Evolutionary conservation across 352 stramenopile genomes (phyloP), one percentile per base, ranked within the genome.

Genomic region (Phytophthora lateralis): DNA sequence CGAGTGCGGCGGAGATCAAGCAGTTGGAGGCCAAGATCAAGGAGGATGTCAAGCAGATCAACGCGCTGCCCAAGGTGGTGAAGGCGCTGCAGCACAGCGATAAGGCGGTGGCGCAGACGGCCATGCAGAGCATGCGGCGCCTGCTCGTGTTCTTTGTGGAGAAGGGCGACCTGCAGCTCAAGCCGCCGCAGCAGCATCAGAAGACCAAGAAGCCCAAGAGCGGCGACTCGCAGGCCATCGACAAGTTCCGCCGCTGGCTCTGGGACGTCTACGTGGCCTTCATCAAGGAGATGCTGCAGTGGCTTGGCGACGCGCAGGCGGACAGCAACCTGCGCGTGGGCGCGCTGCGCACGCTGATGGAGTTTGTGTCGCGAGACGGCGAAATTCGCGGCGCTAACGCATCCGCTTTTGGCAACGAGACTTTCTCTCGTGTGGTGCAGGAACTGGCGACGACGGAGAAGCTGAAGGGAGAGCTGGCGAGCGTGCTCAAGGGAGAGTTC

Each of bases 291-390:
- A 89, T 97, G 82, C 77, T 93, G 50, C 78, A 80, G 14, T 93
- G 82, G 84, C 59, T 96, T 12, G 68, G 74, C 4, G 34, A 77
- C 32, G 66, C 69, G 17, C 42, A 80, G 24, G 58, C 82, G 17
- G 80, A 92, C 61, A 78, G 54, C 58, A 88, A 92, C 53, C 42
- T 90, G 54, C 89, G 90, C 14, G 76, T 91, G 10, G 80, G 82
- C 17, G 87, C 89, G 30, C 61, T 96, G 60, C 85, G 89, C n/a
- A 97, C 88, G 41, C 71, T 95, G 4, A 95, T 97, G 89, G 85
- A 95, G 71, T 89, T 97, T 45, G 80, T 97, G 26, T 84, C 85
- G 20, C 78, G 81, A 12, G 88, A 96, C 53, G 72, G 80, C 35
- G 77, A 88, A 20, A 74, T 92, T 41, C 71, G 63, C 7, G 43